phyloP scores from a whole-genome alignment of 805 yeast genomes.

The Clavispora santaluciae region DNA sequence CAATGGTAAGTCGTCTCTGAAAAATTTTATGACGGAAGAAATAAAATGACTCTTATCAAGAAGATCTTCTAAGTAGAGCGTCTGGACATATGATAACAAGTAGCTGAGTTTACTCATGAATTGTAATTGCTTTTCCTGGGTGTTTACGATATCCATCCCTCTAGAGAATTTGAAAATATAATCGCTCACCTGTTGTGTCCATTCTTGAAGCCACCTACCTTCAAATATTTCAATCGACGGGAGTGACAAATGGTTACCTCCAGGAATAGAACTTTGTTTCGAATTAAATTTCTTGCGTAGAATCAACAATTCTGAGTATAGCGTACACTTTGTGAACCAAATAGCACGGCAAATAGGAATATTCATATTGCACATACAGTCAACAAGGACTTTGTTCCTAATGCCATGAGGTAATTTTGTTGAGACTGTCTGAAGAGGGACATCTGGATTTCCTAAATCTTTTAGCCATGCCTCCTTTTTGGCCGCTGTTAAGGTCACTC shows the following conservation, averaged over 20 bases:
- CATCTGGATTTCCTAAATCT: constrained; percentile 64
- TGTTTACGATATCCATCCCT: constrained; percentile 25
- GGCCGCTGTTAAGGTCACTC: constrained; percentile 86
- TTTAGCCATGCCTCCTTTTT: constrained; percentile 81
- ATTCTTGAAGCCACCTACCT: constrained; percentile 69
- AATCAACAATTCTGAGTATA: constrained; percentile 50
- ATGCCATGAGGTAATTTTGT: constrained; percentile 89
- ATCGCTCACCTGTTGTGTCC: constrained; percentile 81
- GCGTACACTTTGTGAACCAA: constrained; percentile 88
- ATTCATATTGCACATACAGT: constrained; percentile 59
- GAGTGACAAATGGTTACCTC: constrained; percentile 3
- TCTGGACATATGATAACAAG: constrained; percentile 52
- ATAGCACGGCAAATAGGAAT: constrained; percentile 80
- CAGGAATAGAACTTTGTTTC: constrained; percentile 7
- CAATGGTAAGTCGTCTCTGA: constrained; percentile 35
- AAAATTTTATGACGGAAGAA: constrained; percentile 55
- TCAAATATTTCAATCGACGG: constrained; percentile 35
- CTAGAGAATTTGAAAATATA: constrained; percentile 49
- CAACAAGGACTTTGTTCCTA: constrained; percentile 65
- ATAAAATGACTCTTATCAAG: constrained; percentile 60
- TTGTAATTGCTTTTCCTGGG: constrained; percentile 25
- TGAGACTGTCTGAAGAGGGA: constrained; percentile 64
- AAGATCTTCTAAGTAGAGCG: constrained; percentile 64
- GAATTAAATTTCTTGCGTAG: constrained; percentile 28
- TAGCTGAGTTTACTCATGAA: constrained; percentile 57